Evolutionary conservation across 345 rosid genomes (phyloP), one percentile per base, ranked within the genome.

Genomic region (Chamaenerion angustifolium): DNA sequence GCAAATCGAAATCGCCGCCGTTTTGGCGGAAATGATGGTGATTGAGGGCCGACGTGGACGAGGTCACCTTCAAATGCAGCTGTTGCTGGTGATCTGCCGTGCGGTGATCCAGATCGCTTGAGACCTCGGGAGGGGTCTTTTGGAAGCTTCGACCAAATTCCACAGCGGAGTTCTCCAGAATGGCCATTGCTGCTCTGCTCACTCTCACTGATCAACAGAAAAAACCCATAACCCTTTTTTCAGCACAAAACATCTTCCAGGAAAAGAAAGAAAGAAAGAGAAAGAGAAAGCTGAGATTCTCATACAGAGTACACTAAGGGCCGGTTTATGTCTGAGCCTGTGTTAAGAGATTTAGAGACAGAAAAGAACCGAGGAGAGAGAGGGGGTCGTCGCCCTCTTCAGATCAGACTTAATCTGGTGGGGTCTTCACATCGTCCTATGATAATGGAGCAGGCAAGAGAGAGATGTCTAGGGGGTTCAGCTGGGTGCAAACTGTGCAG

Each of bases 111-210:
- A 69, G 75, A 46, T 77, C 85, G 65, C 51, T 65, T 35, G 75
- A 57, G 12, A 37, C 54, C 44, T 40, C 51, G 11, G 40, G 55
- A 10, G 64, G 17, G 27, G 47, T 27, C 35, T 51, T 52, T 44
- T 56, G 56, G 23, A 54, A 21, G 46, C 52, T 49, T 40, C 54
- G 78, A 42, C 62, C 67, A 9, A 71, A 68, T 17, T 50, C 60
- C 18, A 61, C 71, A 31, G 56, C 80, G 16, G 48, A 64, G 45
- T 68, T 75, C 71, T 83, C 93, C 55, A 67, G 65, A 43, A 83
- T 70, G 42, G 85, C 85, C 93, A 83, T 83, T 58, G 50, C 42
- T 62, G 55, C 15, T 45, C 17, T 42, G 3, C 52, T 17, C 8
- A n/a, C 25, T 3, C 23, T 19, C 47, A 37, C 54, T 51, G 54